A percentile compares a stretch with the other conserved stretches of the same genome.
Conservation (phyloP, 2,329 filamentous ascomycete species). For the Arthrobotrys entomopaga region DNA sequence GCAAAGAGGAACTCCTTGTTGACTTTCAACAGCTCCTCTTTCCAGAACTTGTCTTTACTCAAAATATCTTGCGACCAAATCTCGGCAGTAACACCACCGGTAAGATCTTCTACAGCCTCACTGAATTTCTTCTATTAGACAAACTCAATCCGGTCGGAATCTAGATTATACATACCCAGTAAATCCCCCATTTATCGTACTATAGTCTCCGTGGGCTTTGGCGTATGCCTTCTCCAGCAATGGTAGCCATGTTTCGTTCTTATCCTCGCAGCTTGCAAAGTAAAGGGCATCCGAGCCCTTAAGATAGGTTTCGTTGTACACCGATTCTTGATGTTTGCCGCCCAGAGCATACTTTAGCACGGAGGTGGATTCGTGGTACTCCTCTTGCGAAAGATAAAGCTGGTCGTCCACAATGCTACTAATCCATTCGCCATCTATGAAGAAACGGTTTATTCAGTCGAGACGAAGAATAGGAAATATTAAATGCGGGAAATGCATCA, state of each 20-base stretch:
- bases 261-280: conserved; percentile 78
- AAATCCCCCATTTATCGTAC: conserved; percentile 78
- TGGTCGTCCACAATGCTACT: conserved; percentile 93
- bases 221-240: conserved; percentile 84
- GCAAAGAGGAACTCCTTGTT: conserved; percentile 81
- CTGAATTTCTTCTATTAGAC: conserved; percentile 57
- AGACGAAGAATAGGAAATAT: background rate
- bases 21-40: conserved; percentile 79
- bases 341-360: conserved; percentile 35
- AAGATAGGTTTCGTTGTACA: conserved; percentile 77
- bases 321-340: conserved; percentile 74
- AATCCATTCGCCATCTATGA: conserved; percentile 83
- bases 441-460: background rate
- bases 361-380: conserved; percentile 70
- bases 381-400: conserved; percentile 81
- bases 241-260: conserved; percentile 84
- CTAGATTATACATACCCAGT: conserved; percentile 66
- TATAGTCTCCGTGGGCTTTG: conserved; percentile 84
- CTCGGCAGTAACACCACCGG: conserved; percentile 76
- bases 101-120: conserved; percentile 71
- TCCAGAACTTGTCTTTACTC: conserved; percentile 84
- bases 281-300: conserved; percentile 80
- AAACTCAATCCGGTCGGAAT: background rate
- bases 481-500: too few relatives aligned
- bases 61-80: conserved; percentile 76